Evolutionary conservation across 306 rosid species (phyloP).

Genomic region (Crataegus laevigata): DNA sequence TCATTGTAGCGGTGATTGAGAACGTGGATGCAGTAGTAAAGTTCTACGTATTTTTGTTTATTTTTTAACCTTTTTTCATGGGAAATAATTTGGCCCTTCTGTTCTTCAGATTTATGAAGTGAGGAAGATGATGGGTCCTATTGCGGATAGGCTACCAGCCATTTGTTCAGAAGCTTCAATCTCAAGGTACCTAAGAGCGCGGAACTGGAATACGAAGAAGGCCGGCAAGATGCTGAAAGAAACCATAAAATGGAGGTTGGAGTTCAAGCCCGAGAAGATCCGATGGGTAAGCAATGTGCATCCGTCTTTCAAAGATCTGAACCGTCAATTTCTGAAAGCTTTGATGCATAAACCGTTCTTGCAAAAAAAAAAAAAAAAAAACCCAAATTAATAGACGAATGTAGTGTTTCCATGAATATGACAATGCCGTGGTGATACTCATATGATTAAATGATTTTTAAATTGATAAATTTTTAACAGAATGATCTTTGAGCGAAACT

Average conservation of each 20-base stretch:
- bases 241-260: conserved; percentile 64
- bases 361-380: not conserved
- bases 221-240: conserved; percentile 60
- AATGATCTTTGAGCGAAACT: no score
- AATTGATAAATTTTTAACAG: no score
- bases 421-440: no score
- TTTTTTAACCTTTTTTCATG: not conserved
- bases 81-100: conserved; percentile 1
- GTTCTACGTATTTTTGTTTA: not conserved
- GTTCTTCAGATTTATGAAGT: conserved; percentile 49
- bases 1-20: not conserved
- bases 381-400: not conserved
- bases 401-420: not conserved
- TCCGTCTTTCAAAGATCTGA: no score
- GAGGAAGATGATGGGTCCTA: conserved; percentile 54
- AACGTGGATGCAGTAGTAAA: not conserved
- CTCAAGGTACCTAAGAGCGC: conserved; percentile 60
- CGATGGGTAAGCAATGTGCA: conserved; percentile 38
- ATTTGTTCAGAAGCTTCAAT: conserved; percentile 50
- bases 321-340: not conserved
- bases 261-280: conserved; percentile 68
- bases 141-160: conserved; percentile 44
- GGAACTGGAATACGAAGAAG: conserved; percentile 55
- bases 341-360: not conserved
- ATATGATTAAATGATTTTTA: no score